These are phyloP conservation scores for Spongospora subterranea DNA, from an alignment of 208 protist genomes.

Conservation along the genomic window DNA sequence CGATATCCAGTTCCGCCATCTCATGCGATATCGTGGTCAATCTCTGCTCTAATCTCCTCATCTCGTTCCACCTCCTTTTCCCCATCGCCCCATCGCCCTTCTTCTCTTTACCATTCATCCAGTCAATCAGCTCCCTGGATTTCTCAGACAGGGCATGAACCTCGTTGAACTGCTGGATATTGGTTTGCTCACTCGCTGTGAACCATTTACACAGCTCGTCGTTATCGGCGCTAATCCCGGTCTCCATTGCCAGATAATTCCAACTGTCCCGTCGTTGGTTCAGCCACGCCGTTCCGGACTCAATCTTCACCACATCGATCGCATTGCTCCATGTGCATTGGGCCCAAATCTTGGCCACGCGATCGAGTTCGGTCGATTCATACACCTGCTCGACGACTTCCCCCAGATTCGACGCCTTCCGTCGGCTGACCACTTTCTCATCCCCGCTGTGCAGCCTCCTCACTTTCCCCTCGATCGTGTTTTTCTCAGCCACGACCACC, in stretches of 20 bases:
- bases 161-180: conserved; percentile 46
- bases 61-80: neutral
- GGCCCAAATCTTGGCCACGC: conserved; percentile 10
- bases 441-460: neutral
- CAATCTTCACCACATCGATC: conserved; percentile 16
- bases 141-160: neutral
- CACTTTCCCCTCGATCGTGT: neutral
- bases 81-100: neutral
- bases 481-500: neutral
- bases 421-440: neutral
- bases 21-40: neutral
- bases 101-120: neutral
- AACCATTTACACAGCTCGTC: conserved; percentile 40
- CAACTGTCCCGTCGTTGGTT: neutral
- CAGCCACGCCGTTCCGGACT: neutral
- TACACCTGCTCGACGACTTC: neutral
- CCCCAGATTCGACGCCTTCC: neutral
- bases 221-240: neutral
- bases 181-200: neutral
- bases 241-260: neutral
- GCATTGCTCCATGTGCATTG: conserved; percentile 40
- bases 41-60: neutral
- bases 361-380: neutral
- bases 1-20: neutral
- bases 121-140: neutral